Conservation (phyloP, 345 rosid species). For the Gossypium anomalum region DNA sequence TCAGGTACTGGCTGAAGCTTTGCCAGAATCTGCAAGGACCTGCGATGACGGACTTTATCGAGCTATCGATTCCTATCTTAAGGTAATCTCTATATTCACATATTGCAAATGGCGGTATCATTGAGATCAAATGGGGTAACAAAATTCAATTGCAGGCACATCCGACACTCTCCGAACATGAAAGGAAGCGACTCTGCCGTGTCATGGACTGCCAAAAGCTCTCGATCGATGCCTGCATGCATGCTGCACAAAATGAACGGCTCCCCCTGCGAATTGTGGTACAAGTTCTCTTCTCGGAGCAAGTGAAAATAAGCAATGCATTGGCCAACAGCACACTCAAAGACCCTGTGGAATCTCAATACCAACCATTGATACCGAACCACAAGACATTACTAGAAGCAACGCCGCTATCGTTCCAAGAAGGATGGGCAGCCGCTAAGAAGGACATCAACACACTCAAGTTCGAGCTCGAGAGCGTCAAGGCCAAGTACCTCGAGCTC, state of each 20-base stretch:
- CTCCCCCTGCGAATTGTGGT: conserved; percentile 87
- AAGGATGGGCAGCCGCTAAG: conserved; percentile 91
- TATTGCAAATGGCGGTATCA: not conserved
- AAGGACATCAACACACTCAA: conserved; percentile 90
- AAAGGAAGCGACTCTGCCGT: conserved; percentile 88
- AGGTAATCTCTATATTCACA: conserved; percentile 32
- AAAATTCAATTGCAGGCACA: conserved; percentile 55
- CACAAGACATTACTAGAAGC: conserved; percentile 84
- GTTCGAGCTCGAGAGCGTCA: conserved; percentile 82
- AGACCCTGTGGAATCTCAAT: conserved; percentile 53
- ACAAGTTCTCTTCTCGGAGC: conserved; percentile 95
- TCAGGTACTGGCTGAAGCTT: conserved; percentile 92
- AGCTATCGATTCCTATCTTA: conserved; percentile 93
- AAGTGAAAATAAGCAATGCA: conserved; percentile 86
- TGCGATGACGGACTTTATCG: conserved; percentile 96
- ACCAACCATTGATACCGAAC: conserved; percentile 74
- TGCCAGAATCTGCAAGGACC: conserved; percentile 93
- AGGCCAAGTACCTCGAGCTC: conserved; percentile 79
- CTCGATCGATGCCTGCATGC: conserved; percentile 95
- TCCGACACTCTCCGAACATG: conserved; percentile 91
- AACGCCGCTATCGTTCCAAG: conserved; percentile 91
- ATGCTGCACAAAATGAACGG: conserved; percentile 94
- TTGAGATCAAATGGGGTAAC: not conserved
- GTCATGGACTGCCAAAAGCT: conserved; percentile 98
- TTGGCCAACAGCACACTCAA: conserved; percentile 64